Evolutionary conservation across 2,329 filamentous ascomycete species (phyloP).

Genomic region (Fusarium nanum): DNA sequence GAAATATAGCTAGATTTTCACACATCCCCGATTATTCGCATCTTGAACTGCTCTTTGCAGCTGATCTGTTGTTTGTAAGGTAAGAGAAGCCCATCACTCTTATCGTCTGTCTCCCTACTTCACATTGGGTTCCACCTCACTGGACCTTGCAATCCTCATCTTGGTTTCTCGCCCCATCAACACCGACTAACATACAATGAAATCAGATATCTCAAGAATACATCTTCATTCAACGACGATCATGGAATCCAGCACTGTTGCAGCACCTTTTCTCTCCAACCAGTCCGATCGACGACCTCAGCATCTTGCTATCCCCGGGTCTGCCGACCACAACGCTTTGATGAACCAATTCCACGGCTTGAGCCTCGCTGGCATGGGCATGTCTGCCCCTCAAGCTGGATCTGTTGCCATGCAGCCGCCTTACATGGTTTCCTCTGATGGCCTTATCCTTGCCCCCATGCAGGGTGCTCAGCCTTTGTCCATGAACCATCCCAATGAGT

Average conservation of each 20-base stretch:
- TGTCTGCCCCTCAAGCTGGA: constrained; percentile 47
- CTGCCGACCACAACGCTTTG: constrained; percentile 48
- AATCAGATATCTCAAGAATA: constrained; percentile 50
- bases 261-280: constrained; percentile 49
- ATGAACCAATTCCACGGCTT: constrained; percentile 54
- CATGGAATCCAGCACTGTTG: constrained; percentile 54
- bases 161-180: not conserved
- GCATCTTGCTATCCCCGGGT: constrained; percentile 47
- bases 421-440: constrained; percentile 55
- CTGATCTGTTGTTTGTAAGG: constrained; percentile 51
- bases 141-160: not conserved
- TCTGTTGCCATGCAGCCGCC: constrained; percentile 52
- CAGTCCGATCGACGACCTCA: constrained; percentile 48
- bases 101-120: not conserved
- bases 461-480: constrained; percentile 51
- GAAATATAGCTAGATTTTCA: constrained; percentile 44
- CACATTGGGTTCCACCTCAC: not conserved
- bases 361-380: constrained; percentile 52
- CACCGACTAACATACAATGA: not conserved
- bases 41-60: constrained; percentile 47
- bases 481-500: constrained; percentile 51
- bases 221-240: constrained; percentile 47
- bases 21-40: constrained; percentile 48
- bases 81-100: constrained; percentile 33
- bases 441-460: constrained; percentile 54